Evolutionary conservation across 352 stramenopile genomes (phyloP).

Genomic region (Globisporangium megalacanthum): DNA sequence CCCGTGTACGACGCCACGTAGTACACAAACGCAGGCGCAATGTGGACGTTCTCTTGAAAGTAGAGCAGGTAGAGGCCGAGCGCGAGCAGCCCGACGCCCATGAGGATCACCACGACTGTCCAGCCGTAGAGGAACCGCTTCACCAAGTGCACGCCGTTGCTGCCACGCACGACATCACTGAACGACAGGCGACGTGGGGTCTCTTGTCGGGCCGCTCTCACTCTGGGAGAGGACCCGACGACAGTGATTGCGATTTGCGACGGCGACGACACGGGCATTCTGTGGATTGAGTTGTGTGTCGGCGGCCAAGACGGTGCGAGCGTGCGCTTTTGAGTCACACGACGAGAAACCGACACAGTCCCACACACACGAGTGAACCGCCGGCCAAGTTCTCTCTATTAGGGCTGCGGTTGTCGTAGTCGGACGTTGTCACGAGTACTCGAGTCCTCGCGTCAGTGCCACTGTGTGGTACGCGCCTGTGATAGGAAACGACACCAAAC

Average conservation of each 20-base stretch:
- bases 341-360: not conserved
- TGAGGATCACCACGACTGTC: conserved; percentile 43
- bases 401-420: not conserved
- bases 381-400: too few relatives aligned
- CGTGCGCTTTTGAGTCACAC: too few relatives aligned
- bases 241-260: conserved; percentile 6
- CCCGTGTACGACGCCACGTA: conserved; percentile 46
- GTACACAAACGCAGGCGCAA: conserved; percentile 43
- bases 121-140: conserved; percentile 52
- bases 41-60: conserved; percentile 49
- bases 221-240: not conserved
- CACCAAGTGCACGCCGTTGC: conserved; percentile 21
- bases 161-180: conserved; percentile 28
- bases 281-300: too few relatives aligned
- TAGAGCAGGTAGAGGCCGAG: conserved; percentile 60
- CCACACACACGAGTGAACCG: too few relatives aligned
- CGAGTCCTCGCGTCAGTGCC: conserved; percentile 39
- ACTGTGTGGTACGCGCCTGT: conserved; percentile 64
- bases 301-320: too few relatives aligned
- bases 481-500: not conserved
- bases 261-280: not conserved
- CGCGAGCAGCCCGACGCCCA: conserved; percentile 37
- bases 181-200: conserved; percentile 28
- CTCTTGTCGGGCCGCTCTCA: conserved; percentile 22
- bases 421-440: conserved; percentile 28